Evolutionary conservation across 352 stramenopile species (phyloP).

Genomic region (Thraustochytrium sp.): DNA sequence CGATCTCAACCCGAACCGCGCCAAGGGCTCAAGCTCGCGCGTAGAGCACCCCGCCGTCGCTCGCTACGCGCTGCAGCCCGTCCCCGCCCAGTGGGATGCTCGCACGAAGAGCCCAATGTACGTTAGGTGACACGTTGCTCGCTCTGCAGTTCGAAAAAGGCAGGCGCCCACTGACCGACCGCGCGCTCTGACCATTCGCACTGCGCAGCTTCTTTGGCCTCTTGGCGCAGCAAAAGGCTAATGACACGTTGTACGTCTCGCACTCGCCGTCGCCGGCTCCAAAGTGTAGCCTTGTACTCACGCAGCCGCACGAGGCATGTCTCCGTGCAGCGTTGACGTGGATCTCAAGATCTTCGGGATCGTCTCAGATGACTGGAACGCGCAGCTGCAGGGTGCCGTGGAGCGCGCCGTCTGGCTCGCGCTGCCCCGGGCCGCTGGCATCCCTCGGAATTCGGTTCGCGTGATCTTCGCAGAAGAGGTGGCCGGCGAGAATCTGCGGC

Average conservation of each 20-base stretch:
- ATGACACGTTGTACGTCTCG: background rate
- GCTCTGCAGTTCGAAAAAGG: background rate
- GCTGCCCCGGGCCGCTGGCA: background rate
- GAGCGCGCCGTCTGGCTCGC: background rate
- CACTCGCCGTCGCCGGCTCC: no score
- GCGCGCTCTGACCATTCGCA: background rate
- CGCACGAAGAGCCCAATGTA: background rate
- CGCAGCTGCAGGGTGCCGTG: background rate
- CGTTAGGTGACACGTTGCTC: background rate
- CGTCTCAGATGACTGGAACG: background rate
- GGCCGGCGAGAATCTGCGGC: constrained; percentile 9
- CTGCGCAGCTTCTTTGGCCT: background rate
- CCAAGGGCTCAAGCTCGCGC: background rate
- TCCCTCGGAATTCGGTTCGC: background rate
- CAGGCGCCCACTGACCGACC: background rate
- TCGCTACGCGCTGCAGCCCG: background rate
- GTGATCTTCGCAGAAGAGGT: background rate
- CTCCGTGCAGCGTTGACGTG: background rate
- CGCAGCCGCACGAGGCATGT: no score
- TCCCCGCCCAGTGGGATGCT: background rate
- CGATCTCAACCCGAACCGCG: background rate
- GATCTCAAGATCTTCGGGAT: constrained; percentile 33
- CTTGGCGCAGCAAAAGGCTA: background rate
- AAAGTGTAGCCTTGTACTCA: no score
- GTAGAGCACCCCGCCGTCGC: constrained; percentile 23